These are phyloP conservation scores for Beauveria sp. DNA, from an alignment of 2,329 filamentous ascomycete species.

Conservation along the genomic window DNA sequence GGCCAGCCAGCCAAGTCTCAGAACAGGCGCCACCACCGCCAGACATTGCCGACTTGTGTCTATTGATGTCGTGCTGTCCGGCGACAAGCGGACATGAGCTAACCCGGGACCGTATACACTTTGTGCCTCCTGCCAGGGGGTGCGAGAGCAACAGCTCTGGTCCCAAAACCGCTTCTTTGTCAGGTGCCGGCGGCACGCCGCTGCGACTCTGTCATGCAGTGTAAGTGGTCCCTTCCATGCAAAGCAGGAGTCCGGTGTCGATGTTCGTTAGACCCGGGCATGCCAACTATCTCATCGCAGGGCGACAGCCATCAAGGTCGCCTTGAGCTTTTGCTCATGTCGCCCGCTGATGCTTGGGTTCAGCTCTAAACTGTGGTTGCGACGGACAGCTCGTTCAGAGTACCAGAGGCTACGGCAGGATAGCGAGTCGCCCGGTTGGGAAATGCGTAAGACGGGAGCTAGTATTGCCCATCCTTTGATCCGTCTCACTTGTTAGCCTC, in stretches of 20 bases:
- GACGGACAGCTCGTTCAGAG: no score
- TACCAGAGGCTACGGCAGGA: no score
- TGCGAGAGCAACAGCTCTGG: background rate
- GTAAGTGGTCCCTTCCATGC: background rate
- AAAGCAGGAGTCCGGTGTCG: background rate
- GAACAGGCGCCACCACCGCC: background rate
- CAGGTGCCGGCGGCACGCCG: background rate
- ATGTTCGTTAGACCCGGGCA: background rate
- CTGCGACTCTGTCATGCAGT: background rate
- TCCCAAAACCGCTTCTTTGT: background rate
- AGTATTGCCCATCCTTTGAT: background rate
- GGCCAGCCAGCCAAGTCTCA: background rate
- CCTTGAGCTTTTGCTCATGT: no score
- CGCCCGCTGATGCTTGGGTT: no score
- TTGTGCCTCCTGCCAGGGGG: background rate
- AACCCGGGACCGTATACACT: background rate
- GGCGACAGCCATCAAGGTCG: background rate
- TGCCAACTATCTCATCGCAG: background rate
- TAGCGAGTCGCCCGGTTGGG: no score
- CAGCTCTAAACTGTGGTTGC: no score
- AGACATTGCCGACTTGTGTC: background rate
- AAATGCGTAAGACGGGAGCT: no score
- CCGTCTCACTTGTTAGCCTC: background rate
- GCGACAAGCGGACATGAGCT: slow-evolving; percentile 1
- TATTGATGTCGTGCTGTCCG: background rate